Percentiles rank a stretch among this genome's conserved stretches.
These are phyloP conservation scores for Cicer yamashitae DNA, from an alignment of 306 rosid species.

Conservation along the genomic window DNA sequence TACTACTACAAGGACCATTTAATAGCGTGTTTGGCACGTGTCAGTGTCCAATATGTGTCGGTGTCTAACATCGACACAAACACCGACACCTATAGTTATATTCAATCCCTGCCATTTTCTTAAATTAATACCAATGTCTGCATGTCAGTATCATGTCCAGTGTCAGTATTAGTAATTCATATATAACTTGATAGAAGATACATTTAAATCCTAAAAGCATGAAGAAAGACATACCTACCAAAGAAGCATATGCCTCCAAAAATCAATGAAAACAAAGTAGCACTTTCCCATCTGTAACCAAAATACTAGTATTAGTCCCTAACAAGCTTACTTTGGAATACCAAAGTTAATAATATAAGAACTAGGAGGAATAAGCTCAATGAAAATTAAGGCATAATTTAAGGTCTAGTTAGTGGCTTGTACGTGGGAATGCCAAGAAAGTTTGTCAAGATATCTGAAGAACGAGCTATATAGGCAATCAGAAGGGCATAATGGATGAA, in stretches of 20 bases:
- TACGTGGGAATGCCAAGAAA: slow-evolving; percentile 74
- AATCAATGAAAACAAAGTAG: slow-evolving; percentile 70
- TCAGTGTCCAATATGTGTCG: too few species aligned
- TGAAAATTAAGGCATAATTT: slow-evolving; percentile 13
- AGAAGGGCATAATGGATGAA: slow-evolving; percentile 84
- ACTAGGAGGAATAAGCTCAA: slow-evolving; percentile 5
- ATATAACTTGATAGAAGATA: slow-evolving; percentile 18
- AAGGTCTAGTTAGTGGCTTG: slow-evolving; percentile 35
- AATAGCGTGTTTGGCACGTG: background rate
- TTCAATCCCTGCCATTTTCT: background rate
- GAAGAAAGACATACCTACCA: slow-evolving; percentile 68
- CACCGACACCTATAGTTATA: background rate
- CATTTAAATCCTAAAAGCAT: background rate
- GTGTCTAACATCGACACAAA: background rate
- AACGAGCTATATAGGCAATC: slow-evolving; percentile 76
- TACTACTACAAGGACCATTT: background rate
- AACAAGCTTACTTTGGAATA: slow-evolving; percentile 42
- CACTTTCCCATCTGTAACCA: slow-evolving; percentile 89
- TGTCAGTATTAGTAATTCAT: background rate
- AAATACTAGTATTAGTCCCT: slow-evolving; percentile 57
- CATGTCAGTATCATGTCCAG: background rate
- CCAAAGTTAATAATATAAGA: background rate
- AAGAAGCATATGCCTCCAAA: slow-evolving; percentile 77
- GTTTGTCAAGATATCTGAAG: slow-evolving; percentile 76
- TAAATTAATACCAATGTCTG: background rate